A percentile compares a stretch with the other conserved stretches of the same genome.
phyloP scores from a whole-genome alignment of 345 rosid genomes.

The Camelina neglecta region DNA sequence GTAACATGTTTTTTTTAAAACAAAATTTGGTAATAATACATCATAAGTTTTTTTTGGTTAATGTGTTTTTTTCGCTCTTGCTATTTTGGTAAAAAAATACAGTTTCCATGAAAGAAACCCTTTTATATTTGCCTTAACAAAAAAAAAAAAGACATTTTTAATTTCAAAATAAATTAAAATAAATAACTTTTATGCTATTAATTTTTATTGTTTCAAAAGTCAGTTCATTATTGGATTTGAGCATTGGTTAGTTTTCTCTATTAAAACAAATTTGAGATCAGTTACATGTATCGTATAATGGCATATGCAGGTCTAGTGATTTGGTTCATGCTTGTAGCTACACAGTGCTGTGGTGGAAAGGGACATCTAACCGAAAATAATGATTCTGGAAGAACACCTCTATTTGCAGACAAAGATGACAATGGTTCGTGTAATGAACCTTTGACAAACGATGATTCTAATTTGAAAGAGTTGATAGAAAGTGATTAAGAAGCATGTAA shows the following conservation, averaged over 20 bases:
- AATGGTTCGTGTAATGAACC: constrained; percentile 80
- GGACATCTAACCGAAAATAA: constrained; percentile 9
- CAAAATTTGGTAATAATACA: too few relatives aligned
- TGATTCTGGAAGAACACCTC: constrained; percentile 49
- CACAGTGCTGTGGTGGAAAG: constrained; percentile 48
- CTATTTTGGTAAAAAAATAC: too few relatives aligned
- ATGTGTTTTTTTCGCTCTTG: too few relatives aligned
- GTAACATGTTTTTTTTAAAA: too few relatives aligned
- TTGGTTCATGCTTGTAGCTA: constrained; percentile 51
- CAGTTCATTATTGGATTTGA: background rate
- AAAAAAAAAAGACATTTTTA: background rate
- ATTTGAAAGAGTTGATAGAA: constrained; percentile 64
- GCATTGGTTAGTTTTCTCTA: background rate
- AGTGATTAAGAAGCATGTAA: constrained; percentile 17
- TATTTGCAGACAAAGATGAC: constrained; percentile 68
- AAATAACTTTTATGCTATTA: background rate
- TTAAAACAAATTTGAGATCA: background rate
- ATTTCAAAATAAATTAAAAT: too few relatives aligned
- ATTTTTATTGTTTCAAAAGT: constrained; percentile 8
- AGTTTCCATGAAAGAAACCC: too few relatives aligned
- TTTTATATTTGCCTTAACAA: too few relatives aligned
- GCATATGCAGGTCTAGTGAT: constrained; percentile 52
- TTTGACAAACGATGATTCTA: constrained; percentile 55
- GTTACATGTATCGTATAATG: background rate
- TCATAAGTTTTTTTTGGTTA: too few relatives aligned